Evolutionary conservation across 441 rosid genomes (phyloP).

Genomic region (Eruca vesicaria): DNA sequence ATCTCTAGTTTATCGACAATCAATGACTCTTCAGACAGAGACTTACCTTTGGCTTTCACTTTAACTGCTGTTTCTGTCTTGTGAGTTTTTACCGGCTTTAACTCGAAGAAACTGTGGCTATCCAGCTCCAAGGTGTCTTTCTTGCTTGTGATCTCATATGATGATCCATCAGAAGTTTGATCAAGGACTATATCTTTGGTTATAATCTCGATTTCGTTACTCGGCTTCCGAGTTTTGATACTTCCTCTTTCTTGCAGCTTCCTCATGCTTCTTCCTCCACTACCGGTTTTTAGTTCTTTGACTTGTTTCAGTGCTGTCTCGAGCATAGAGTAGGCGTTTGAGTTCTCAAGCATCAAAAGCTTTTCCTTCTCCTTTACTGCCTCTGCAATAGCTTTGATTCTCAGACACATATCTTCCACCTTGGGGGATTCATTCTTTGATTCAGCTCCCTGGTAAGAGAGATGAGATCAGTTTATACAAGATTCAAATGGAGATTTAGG

Average conservation of each 20-base stretch:
- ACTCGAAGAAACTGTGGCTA: slow-evolving; percentile 10
- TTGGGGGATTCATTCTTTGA: slow-evolving; percentile 31
- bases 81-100: slow-evolving; percentile 32
- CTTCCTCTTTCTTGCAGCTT: slow-evolving; percentile 33
- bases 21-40: slow-evolving; percentile 44
- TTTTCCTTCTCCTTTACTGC: slow-evolving; percentile 61
- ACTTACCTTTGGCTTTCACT: slow-evolving; percentile 24
- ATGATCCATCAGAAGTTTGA: slow-evolving; percentile 73
- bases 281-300: slow-evolving; percentile 44
- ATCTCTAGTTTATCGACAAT: slow-evolving; percentile 63
- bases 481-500: background rate
- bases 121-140: slow-evolving; percentile 52
- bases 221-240: slow-evolving; percentile 12
- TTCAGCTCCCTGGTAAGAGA: slow-evolving; percentile 43
- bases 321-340: slow-evolving; percentile 52
- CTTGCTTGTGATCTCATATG: slow-evolving; percentile 57
- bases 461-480: background rate
- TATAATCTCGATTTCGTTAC: slow-evolving; percentile 50
- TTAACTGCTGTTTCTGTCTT: slow-evolving; percentile 24
- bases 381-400: slow-evolving; percentile 57
- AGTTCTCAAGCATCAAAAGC: slow-evolving; percentile 46
- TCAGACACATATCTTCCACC: slow-evolving; percentile 52
- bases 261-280: slow-evolving; percentile 24
- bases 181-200: slow-evolving; percentile 88
- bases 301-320: slow-evolving; percentile 57